Evolutionary conservation across 2,329 filamentous ascomycete genomes (phyloP).

Genomic region (Ascosphaera acerosa): DNA sequence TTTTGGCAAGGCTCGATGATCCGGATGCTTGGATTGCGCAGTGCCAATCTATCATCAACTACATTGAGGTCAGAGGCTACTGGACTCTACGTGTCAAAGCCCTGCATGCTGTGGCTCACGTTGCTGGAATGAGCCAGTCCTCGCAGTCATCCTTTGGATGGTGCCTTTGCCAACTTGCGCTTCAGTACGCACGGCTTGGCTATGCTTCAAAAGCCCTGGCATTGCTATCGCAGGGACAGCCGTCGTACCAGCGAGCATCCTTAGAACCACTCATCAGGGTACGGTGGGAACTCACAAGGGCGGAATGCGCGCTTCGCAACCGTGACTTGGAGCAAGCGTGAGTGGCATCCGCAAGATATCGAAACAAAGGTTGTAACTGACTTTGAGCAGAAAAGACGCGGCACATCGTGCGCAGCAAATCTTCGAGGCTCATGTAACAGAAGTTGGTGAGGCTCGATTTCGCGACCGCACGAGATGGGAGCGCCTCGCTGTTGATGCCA

Average conservation of each 20-base stretch:
- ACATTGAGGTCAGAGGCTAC: slow-evolving; percentile 30
- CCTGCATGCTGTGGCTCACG: slow-evolving; percentile 24
- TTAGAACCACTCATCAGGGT: slow-evolving; percentile 23
- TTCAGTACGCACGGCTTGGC: slow-evolving; percentile 33
- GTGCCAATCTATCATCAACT: slow-evolving; percentile 29
- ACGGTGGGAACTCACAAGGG: slow-evolving; percentile 41
- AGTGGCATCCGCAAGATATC: slow-evolving; percentile 5
- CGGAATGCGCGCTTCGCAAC: slow-evolving; percentile 46
- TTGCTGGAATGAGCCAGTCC: slow-evolving; percentile 21
- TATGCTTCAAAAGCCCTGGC: slow-evolving; percentile 32
- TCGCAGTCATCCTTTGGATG: slow-evolving; percentile 11
- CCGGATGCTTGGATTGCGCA: slow-evolving; percentile 24
- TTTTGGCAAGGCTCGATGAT: slow-evolving; percentile 25
- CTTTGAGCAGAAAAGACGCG: too few relatives aligned
- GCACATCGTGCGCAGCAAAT: slow-evolving; percentile 9
- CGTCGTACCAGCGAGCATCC: slow-evolving; percentile 18
- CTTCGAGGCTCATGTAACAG: slow-evolving; percentile 12
- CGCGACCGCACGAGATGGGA: slow-evolving; percentile 22
- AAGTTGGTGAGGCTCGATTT: slow-evolving; percentile 13
- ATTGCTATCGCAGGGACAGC: slow-evolving; percentile 32
- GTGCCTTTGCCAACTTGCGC: slow-evolving; percentile 22
- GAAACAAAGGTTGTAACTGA: too few relatives aligned
- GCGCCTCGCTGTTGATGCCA: slow-evolving; percentile 31
- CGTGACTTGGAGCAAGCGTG: slow-evolving; percentile 38
- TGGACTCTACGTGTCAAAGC: slow-evolving; percentile 24